These are phyloP conservation scores for Talaromyces sp. DNA, from an alignment of 2,329 filamentous ascomycete genomes.

Conservation along the genomic window DNA sequence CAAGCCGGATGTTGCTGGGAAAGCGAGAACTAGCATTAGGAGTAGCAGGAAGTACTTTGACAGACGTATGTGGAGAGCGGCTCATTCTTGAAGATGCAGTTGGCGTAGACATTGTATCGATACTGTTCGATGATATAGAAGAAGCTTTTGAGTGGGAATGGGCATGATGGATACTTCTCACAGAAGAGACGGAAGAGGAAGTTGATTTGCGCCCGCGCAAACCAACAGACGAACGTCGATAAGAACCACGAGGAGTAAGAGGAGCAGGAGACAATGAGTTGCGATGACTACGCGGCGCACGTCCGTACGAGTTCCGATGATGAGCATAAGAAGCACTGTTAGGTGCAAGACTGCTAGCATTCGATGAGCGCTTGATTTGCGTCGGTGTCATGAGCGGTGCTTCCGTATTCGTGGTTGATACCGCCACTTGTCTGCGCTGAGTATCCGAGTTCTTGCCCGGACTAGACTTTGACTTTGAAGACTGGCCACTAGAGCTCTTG, in stretches of 20 bases:
- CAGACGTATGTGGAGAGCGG: slow-evolving; percentile 80
- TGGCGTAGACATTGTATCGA: slow-evolving; percentile 66
- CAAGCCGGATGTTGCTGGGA: slow-evolving; percentile 81
- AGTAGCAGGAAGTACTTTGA: slow-evolving; percentile 92
- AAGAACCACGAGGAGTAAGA: slow-evolving; percentile 80
- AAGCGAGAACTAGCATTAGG: slow-evolving; percentile 71
- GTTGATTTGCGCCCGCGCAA: slow-evolving; percentile 92
- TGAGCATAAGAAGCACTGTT: slow-evolving; percentile 45
- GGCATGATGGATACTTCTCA: slow-evolving; percentile 85
- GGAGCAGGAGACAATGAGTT: slow-evolving; percentile 84
- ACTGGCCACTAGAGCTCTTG: slow-evolving; percentile 27
- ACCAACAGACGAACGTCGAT: slow-evolving; percentile 78
- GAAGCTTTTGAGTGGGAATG: slow-evolving; percentile 92
- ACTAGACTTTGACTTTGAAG: slow-evolving; percentile 42
- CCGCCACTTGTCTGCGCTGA: slow-evolving; percentile 29
- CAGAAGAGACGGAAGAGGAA: slow-evolving; percentile 88
- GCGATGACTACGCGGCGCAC: slow-evolving; percentile 48
- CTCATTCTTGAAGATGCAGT: slow-evolving; percentile 63
- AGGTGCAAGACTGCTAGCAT: slow-evolving; percentile 42
- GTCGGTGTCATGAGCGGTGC: slow-evolving; percentile 36
- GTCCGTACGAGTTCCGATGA: slow-evolving; percentile 43
- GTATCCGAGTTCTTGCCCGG: slow-evolving; percentile 40
- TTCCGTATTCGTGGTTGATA: slow-evolving; percentile 27
- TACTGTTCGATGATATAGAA: slow-evolving; percentile 80
- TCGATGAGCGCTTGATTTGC: slow-evolving; percentile 42